These are phyloP conservation scores for Chrysosporium keratinophilum DNA, from an alignment of 2,329 filamentous ascomycete species.

Conservation along the genomic window DNA sequence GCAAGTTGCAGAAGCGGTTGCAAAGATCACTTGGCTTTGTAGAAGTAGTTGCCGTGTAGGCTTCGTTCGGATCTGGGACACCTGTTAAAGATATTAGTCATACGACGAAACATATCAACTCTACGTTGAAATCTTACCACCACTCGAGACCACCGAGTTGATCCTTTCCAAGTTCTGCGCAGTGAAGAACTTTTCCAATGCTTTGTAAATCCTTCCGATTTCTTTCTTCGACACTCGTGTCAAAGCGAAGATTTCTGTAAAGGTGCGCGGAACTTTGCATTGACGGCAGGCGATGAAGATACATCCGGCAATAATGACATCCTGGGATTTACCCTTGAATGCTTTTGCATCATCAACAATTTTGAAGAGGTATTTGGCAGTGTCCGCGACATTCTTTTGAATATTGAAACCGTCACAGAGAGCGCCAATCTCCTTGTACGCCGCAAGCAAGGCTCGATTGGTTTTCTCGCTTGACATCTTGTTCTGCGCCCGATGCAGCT, in stretches of 20 bases:
- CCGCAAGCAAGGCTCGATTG: conserved; percentile 68
- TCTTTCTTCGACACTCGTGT: conserved; percentile 96
- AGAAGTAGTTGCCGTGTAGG: conserved; percentile 62
- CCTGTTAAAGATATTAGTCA: conserved; percentile 17
- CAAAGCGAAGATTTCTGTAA: conserved; percentile 85
- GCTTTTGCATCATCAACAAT: conserved; percentile 83
- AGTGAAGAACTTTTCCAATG: conserved; percentile 76
- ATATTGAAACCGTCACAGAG: conserved; percentile 79
- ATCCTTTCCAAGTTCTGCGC: conserved; percentile 55
- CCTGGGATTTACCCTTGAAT: conserved; percentile 90
- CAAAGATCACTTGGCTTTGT: conserved; percentile 78
- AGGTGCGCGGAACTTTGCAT: conserved; percentile 74
- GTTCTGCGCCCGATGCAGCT: conserved; percentile 74
- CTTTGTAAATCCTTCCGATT: conserved; percentile 91
- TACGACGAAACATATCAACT: conserved; percentile 13
- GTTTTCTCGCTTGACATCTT: conserved; percentile 70
- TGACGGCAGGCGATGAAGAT: conserved; percentile 97
- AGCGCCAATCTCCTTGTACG: conserved; percentile 77
- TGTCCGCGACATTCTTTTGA: conserved; percentile 69
- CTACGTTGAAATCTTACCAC: conserved; percentile 39
- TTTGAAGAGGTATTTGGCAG: conserved; percentile 92
- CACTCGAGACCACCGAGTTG: conserved; percentile 40
- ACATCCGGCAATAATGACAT: conserved; percentile 87
- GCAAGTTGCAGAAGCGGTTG: conserved; percentile 76
- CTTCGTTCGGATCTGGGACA: conserved; percentile 42